phyloP scores from a whole-genome alignment of 192 early-diverging fungal species.

The Coemansia sp. region DNA sequence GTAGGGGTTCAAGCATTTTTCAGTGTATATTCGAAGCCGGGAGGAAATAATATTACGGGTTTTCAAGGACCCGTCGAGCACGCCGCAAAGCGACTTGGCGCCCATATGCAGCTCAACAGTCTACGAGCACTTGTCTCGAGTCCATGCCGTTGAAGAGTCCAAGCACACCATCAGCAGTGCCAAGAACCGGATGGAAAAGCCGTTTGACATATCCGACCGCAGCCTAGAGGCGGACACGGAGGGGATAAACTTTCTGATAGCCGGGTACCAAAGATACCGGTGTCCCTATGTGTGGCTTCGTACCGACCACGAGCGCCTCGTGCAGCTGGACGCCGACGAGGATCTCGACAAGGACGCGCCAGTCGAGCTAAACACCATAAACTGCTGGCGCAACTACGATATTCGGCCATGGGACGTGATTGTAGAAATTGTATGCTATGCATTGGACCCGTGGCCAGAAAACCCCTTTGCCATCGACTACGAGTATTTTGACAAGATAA shows the following conservation, averaged over 20 bases:
- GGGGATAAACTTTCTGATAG: conserved; percentile 61
- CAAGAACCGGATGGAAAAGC: conserved; percentile 8
- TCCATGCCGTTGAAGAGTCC: conserved; percentile 34
- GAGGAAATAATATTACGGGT: conserved; percentile 68
- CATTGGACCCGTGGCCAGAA: conserved; percentile 56
- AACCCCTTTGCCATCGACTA: conserved; percentile 68
- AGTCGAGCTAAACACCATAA: conserved; percentile 62
- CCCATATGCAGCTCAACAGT: conserved; percentile 53
- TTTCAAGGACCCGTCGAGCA: conserved; percentile 47
- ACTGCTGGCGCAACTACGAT: conserved; percentile 63
- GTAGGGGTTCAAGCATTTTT: conserved; percentile 68
- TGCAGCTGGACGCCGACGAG: conserved; percentile 50
- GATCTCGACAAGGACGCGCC: conserved; percentile 60
- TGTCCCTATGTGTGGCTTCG: conserved; percentile 73
- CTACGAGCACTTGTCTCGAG: conserved; percentile 37
- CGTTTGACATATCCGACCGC: conserved; percentile 24
- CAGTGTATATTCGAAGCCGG: conserved; percentile 63
- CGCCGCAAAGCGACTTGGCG: conserved; percentile 20
- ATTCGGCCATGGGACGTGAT: conserved; percentile 65
- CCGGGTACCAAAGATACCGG: conserved; percentile 67
- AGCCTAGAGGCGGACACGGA: conserved; percentile 44
- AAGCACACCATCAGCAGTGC: conserved; percentile 10
- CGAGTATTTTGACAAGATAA: conserved; percentile 59
- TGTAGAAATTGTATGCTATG: conserved; percentile 63
- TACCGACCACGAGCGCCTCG: conserved; percentile 59